These are phyloP conservation scores for Cercospora janseana DNA, from an alignment of 2,329 filamentous ascomycete species.

Conservation along the genomic window DNA sequence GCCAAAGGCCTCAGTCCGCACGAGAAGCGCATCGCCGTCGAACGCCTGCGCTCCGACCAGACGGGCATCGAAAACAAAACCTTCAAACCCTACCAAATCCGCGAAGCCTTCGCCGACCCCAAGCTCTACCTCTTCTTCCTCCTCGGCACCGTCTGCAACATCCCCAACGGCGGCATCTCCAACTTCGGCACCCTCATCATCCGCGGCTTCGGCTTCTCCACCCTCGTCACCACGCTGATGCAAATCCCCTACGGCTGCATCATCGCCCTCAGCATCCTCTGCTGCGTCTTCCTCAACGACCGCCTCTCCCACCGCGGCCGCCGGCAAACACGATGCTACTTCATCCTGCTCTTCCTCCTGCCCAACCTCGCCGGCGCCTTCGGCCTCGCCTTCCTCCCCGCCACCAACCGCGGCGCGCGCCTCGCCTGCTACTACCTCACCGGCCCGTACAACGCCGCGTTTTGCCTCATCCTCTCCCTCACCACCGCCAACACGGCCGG, in stretches of 20 bases:
- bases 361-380: constrained; percentile 60
- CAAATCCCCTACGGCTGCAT: constrained; percentile 53
- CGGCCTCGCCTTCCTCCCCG: constrained; percentile 55
- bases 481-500: constrained; percentile 54
- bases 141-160: constrained; percentile 52
- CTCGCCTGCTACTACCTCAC: constrained; percentile 60
- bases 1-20: constrained; percentile 52
- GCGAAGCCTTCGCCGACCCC: constrained; percentile 57
- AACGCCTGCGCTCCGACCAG: constrained; percentile 56
- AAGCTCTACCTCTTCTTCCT: constrained; percentile 60
- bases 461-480: constrained; percentile 51
- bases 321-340: constrained; percentile 42
- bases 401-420: constrained; percentile 52
- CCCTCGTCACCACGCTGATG: constrained; percentile 55
- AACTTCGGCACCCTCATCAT: constrained; percentile 62
- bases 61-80: constrained; percentile 56
- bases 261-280: constrained; percentile 52
- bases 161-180: constrained; percentile 57
- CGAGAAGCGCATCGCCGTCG: constrained; percentile 56
- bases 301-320: constrained; percentile 33
- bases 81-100: constrained; percentile 54
- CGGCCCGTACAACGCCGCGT: constrained; percentile 52
- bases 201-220: constrained; percentile 56
- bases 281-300: constrained; percentile 51
- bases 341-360: constrained; percentile 57